Conservation (phyloP, 805 yeast genomes). For the Kluyveromyces nonfermentans region DNA sequence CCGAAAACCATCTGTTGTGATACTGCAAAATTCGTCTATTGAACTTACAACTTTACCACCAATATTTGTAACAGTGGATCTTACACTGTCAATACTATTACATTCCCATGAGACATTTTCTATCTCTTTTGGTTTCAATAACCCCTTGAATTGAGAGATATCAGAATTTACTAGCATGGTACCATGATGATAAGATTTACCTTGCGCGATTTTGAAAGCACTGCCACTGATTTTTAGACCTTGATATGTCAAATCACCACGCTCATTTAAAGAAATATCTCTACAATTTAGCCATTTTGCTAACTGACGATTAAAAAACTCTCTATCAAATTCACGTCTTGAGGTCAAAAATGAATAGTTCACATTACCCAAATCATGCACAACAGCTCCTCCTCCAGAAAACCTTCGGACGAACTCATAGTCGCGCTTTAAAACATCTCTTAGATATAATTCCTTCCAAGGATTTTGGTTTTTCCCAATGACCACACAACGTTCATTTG, state of each 20-base stretch:
- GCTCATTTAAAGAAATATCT: conserved; percentile 44
- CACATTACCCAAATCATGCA: conserved; percentile 83
- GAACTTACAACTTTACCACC: conserved; percentile 36
- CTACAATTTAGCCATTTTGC: conserved; percentile 25
- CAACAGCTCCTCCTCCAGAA: conserved; percentile 96
- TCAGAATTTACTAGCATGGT: conserved; percentile 77
- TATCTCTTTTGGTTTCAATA: conserved; percentile 42
- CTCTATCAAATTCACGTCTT: conserved; percentile 53
- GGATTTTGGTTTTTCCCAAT: conserved; percentile 95
- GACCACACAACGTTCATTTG: conserved; percentile 79
- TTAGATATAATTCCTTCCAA: conserved; percentile 73
- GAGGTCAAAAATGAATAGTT: conserved; percentile 77
- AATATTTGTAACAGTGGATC: conserved; percentile 68
- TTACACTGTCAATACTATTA: conserved; percentile 64
- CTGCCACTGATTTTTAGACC: conserved; percentile 77
- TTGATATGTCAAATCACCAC: conserved; percentile 69
- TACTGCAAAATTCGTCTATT: conserved; percentile 23
- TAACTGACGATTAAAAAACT: conserved; percentile 42
- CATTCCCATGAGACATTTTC: conserved; percentile 38
- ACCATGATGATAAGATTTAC: conserved; percentile 88
- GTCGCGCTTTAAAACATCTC: conserved; percentile 37
- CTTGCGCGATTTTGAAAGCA: conserved; percentile 77
- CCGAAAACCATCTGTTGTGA: conserved; percentile 21
- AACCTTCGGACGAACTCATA: conserved; percentile 68
- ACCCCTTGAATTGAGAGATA: conserved; percentile 46